Percentiles rank a stretch among this genome's conserved stretches.
These are phyloP conservation scores for Coleophoma eucalyptorum DNA, from an alignment of 2,329 filamentous ascomycete genomes.

Conservation along the genomic window DNA sequence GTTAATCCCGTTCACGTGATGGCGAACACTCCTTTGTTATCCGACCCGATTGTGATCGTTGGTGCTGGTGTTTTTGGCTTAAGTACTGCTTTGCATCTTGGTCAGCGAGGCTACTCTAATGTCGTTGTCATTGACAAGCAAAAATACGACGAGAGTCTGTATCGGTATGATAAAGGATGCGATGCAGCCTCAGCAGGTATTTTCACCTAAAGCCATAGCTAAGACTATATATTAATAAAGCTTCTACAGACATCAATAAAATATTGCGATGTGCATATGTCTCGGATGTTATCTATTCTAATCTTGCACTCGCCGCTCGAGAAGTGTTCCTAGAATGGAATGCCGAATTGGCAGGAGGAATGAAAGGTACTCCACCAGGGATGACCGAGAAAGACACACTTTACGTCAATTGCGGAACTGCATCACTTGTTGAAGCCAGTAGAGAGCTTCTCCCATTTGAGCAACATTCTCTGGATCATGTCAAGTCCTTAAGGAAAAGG, in stretches of 20 bases:
- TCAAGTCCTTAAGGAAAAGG: background rate
- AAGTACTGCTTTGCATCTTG: conserved; percentile 35
- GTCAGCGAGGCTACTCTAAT: conserved; percentile 36
- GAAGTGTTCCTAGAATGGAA: conserved; percentile 6
- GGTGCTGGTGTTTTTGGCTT: conserved; percentile 36
- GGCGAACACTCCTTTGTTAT: too few relatives aligned
- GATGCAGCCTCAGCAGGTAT: conserved; percentile 36
- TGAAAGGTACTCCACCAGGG: background rate
- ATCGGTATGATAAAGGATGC: conserved; percentile 34
- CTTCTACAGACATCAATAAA: conserved; percentile 34
- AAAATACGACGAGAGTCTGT: conserved; percentile 29
- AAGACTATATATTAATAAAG: background rate
- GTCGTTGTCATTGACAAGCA: conserved; percentile 44
- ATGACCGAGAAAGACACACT: conserved; percentile 1
- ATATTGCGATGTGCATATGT: conserved; percentile 40
- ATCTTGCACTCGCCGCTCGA: background rate
- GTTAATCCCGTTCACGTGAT: too few relatives aligned
- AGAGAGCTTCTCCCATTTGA: background rate
- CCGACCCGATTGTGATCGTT: conserved; percentile 31
- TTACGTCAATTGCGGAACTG: conserved; percentile 4
- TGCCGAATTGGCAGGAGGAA: background rate
- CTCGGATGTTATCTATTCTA: conserved; percentile 17
- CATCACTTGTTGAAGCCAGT: background rate
- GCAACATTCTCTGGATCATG: background rate
- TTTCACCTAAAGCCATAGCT: background rate